These are phyloP conservation scores for Syzygium aqueum DNA, from an alignment of 345 rosid species.

Conservation along the genomic window DNA sequence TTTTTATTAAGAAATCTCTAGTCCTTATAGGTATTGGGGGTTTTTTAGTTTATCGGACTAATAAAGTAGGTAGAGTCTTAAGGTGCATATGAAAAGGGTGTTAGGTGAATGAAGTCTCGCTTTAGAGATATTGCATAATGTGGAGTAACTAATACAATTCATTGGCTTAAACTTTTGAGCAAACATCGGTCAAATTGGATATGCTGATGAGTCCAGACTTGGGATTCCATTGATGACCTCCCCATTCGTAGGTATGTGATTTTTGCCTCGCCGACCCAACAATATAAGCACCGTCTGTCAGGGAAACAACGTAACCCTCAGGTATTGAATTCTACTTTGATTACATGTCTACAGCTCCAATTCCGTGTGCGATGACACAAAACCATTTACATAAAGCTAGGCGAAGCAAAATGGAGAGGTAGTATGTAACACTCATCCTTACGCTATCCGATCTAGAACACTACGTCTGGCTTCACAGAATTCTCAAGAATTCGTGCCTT, in stretches of 20 bases:
- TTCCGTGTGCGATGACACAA: background rate
- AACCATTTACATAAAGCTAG: background rate
- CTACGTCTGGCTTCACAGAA: background rate
- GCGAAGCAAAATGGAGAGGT: background rate
- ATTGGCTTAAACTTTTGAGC: background rate
- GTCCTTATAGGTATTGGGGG: background rate
- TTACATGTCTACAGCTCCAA: background rate
- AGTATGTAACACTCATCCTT: background rate
- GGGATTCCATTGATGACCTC: fast-evolving
- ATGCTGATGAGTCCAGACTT: fast-evolving
- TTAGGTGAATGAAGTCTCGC: background rate
- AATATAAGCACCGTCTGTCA: too few species aligned
- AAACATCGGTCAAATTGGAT: background rate
- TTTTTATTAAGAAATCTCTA: background rate
- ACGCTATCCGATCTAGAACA: background rate
- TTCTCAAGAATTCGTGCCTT: background rate
- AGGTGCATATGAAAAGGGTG: background rate
- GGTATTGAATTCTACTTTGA: background rate
- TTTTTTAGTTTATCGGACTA: background rate
- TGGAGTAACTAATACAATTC: background rate
- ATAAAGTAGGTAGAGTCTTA: background rate
- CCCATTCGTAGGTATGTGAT: background rate
- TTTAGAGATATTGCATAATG: background rate
- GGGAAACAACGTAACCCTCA: background rate
- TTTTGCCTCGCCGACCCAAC: background rate